Conservation (phyloP, 176 grass and related monocot species). For the Avena sativa region DNA sequence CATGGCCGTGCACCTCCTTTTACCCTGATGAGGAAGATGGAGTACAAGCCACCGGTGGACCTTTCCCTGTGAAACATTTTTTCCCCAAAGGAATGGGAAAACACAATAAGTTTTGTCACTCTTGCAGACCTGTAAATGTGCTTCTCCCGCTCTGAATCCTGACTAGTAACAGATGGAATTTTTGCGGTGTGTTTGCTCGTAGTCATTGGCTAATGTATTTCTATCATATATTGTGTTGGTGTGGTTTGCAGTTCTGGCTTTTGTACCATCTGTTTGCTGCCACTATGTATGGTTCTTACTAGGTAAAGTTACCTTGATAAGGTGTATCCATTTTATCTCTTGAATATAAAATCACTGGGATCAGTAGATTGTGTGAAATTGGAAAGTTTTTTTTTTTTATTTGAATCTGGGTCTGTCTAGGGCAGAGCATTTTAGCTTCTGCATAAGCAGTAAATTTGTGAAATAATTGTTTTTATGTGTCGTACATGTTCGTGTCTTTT, state of each 20-base stretch:
- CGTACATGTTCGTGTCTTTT: too few species aligned
- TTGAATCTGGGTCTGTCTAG: too few species aligned
- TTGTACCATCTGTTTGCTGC: neutral
- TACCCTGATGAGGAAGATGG: neutral
- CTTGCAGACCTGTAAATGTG: conserved; percentile 18
- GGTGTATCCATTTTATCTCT: too few species aligned
- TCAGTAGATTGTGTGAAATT: too few species aligned
- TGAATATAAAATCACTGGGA: too few species aligned
- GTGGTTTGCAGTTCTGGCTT: neutral
- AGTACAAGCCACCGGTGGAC: neutral
- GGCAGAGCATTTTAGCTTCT: too few species aligned
- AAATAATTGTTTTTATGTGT: too few species aligned
- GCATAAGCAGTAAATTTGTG: too few species aligned
- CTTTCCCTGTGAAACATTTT: neutral
- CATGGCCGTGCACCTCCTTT: neutral
- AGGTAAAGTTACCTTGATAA: too few species aligned
- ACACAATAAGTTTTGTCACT: conserved; percentile 33
- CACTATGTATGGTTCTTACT: too few species aligned
- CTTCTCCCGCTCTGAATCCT: neutral
- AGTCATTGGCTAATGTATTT: neutral
- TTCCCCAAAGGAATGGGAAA: neutral
- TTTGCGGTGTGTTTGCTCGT: too few species aligned
- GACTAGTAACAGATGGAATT: neutral
- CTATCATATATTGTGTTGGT: neutral
- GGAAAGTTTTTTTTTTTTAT: too few species aligned